Base-by-base conservation (phyloP, 495 filamentous ascomycete species). In the Penicillium herquei region DNA sequence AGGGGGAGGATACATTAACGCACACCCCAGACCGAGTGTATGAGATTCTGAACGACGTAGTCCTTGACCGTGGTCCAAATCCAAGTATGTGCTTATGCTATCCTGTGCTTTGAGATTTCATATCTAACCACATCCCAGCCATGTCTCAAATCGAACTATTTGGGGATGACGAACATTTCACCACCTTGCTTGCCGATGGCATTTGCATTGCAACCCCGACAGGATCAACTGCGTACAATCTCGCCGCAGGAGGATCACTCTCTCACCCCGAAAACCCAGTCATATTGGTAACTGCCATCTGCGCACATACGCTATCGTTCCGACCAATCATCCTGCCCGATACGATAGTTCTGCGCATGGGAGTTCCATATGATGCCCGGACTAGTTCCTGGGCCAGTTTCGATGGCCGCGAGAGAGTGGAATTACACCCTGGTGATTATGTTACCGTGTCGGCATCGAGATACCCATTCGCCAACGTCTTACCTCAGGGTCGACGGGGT, bases 231-330 rank as follows among this genome's bases (percentile, higher is more conserved):
- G 94, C 94, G 13, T 98, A 98, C 76, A 98, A 97, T 63, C 89
- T 98, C 39, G 93, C 93, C 0, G 94, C 95, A 12, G 95, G 95
- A 11, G 94, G 94, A 14, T 94, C 91, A 6, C 83, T 98, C 18
- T 96, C 92, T 55, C 94, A 98, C 62, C 94, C 94, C 0, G 95
- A 98, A 53, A 98, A 98, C 66, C 94, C 94, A 0, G 92, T 98
- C 40, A 96, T 98, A 69, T 85, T 98, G 2, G 83, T 98, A 3
- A 96, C 92, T 0, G 89, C 93, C 32, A 97, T 98, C 49, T 96
- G 93, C 67, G 91, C 94, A 13, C 94, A 98, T 71, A 97, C 95
- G 0, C 80, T 98, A 8, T 95, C 90, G 11, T 98, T 98, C 80
- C 84, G 94, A 1, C 94, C 94, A 7, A 92, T 98, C 66, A 92